phyloP scores from a whole-genome alignment of 1,139 yeast genomes.

The Geotrichum europaeum region DNA sequence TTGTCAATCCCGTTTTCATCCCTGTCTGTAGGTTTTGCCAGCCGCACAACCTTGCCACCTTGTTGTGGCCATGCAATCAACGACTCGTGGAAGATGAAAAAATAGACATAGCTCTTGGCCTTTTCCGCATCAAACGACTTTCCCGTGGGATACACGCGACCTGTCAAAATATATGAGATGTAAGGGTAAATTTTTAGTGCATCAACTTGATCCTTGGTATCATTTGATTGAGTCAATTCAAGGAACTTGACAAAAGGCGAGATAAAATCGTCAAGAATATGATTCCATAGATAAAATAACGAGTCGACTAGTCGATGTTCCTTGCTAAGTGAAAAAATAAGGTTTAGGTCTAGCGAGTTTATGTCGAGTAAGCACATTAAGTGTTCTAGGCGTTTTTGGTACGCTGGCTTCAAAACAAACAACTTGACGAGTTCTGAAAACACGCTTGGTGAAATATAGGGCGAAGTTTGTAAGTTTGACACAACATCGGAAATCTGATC shows the following conservation, averaged over 20 bases:
- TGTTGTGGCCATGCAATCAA: slow-evolving; percentile 43
- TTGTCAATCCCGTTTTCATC: not conserved
- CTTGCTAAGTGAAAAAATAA: slow-evolving; percentile 55
- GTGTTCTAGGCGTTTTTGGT: slow-evolving; percentile 52
- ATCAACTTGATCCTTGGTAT: slow-evolving; percentile 16
- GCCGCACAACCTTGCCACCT: slow-evolving; percentile 25
- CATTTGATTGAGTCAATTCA: slow-evolving; percentile 31
- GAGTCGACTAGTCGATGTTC: slow-evolving; percentile 52
- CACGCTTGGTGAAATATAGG: slow-evolving; percentile 52
- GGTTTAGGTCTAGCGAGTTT: slow-evolving; percentile 59
- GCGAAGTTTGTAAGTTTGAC: not conserved
- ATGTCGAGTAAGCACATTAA: slow-evolving; percentile 62
- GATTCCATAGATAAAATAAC: slow-evolving; percentile 61
- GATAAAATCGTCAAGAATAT: slow-evolving; percentile 54
- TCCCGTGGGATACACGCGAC: slow-evolving; percentile 73
- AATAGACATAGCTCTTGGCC: slow-evolving; percentile 48
- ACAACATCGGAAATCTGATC: slow-evolving; percentile 45
- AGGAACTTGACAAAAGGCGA: slow-evolving; percentile 61
- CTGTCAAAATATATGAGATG: slow-evolving; percentile 60
- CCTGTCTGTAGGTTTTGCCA: not conserved
- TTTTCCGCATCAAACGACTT: slow-evolving; percentile 18
- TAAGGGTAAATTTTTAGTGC: slow-evolving; percentile 44
- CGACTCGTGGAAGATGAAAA: slow-evolving; percentile 50
- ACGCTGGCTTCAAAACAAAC: slow-evolving; percentile 37
- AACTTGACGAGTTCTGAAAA: slow-evolving; percentile 52